These are phyloP conservation scores for Cnidoscolus chayamansa DNA, from an alignment of 441 rosid genomes.

Conservation along the genomic window DNA sequence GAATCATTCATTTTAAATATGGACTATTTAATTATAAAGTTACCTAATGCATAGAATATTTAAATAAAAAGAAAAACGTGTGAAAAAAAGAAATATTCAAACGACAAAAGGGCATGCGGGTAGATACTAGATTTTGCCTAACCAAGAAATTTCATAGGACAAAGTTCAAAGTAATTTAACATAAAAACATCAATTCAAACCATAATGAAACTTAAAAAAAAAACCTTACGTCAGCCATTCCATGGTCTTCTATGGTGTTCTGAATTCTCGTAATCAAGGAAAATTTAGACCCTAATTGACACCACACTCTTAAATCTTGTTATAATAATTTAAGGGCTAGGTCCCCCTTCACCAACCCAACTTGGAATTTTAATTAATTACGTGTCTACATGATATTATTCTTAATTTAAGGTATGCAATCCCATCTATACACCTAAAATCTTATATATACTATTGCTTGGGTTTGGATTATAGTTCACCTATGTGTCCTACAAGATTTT, in stretches of 20 bases:
- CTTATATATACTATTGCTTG: background rate
- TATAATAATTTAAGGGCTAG: too few relatives aligned
- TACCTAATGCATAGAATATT: too few relatives aligned
- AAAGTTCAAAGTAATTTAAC: background rate
- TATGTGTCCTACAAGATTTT: background rate
- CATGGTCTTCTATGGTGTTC: background rate
- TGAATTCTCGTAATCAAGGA: too few relatives aligned
- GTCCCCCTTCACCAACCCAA: constrained; percentile 11
- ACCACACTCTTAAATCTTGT: too few relatives aligned
- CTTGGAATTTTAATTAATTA: background rate
- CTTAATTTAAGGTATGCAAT: background rate
- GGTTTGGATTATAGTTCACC: constrained; percentile 9
- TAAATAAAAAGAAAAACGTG: background rate
- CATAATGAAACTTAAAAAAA: background rate
- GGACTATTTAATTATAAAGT: too few relatives aligned
- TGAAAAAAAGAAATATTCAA: background rate
- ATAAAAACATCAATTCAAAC: background rate
- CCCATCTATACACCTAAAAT: background rate
- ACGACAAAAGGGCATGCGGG: background rate
- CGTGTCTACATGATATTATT: background rate
- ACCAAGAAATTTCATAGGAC: background rate
- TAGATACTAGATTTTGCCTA: background rate
- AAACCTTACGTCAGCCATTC: background rate
- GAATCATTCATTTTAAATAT: too few relatives aligned
- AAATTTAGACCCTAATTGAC: background rate